Evolutionary conservation across 441 rosid genomes (phyloP).

Genomic region (Populus hybrid): DNA sequence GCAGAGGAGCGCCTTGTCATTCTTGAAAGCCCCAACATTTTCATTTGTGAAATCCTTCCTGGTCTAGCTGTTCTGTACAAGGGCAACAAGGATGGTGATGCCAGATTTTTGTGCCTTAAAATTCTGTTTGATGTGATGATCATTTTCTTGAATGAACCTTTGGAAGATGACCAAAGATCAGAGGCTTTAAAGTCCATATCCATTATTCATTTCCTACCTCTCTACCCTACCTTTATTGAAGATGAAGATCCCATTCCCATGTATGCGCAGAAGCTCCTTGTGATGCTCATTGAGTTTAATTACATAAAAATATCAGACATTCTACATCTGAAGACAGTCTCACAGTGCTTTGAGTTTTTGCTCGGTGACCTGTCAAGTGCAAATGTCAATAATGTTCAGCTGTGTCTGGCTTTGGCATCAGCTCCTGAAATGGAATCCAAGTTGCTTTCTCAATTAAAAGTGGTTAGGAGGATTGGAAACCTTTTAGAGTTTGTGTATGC

Average conservation of each 20-base stretch:
- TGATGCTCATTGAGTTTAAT: slow-evolving; percentile 81
- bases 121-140: slow-evolving; percentile 83
- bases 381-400: slow-evolving; percentile 88
- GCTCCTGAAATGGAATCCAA: slow-evolving; percentile 97
- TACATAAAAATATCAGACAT: slow-evolving; percentile 74
- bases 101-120: slow-evolving; percentile 89
- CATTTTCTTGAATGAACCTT: slow-evolving; percentile 62
- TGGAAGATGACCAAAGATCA: slow-evolving; percentile 45
- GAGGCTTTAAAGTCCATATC: slow-evolving; percentile 70
- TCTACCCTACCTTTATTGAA: slow-evolving; percentile 82
- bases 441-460: slow-evolving; percentile 76
- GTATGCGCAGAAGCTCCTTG: slow-evolving; percentile 91
- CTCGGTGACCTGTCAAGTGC: slow-evolving; percentile 83
- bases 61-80: slow-evolving; percentile 72
- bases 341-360: slow-evolving; percentile 89
- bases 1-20: slow-evolving; percentile 66
- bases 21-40: slow-evolving; percentile 52
- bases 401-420: slow-evolving; percentile 83
- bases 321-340: slow-evolving; percentile 72
- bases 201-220: slow-evolving; percentile 81
- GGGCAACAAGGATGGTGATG: slow-evolving; percentile 92
- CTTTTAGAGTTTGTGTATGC: slow-evolving; percentile 78
- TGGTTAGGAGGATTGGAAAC: slow-evolving; percentile 82
- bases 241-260: slow-evolving; percentile 99
- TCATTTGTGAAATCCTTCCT: slow-evolving; percentile 70